Conservation (phyloP, 257 asterid species). For the Penstemon eatonii region DNA sequence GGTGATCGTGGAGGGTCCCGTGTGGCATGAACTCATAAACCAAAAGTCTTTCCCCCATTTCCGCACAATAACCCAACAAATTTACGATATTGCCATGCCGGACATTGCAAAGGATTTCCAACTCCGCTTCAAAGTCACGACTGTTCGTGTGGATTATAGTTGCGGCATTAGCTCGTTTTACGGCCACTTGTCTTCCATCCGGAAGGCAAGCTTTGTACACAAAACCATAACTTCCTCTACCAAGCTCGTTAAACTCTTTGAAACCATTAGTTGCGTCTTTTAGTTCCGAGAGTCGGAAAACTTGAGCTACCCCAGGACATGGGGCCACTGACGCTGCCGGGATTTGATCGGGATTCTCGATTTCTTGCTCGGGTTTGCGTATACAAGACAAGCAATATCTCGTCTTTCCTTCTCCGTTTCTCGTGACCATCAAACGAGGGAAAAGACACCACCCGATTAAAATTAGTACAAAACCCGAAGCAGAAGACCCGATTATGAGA, state of each 20-base stretch:
- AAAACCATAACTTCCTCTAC: slow-evolving; percentile 88
- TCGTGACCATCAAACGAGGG: slow-evolving; percentile 38
- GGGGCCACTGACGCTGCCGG: slow-evolving; percentile 48
- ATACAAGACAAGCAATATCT: slow-evolving; percentile 38
- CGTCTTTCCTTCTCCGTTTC: slow-evolving; percentile 40
- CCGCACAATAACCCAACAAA: slow-evolving; percentile 85
- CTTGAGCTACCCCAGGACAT: slow-evolving; percentile 75
- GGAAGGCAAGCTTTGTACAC: slow-evolving; percentile 83
- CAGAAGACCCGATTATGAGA: slow-evolving; percentile 56
- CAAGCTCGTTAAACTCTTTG: slow-evolving; percentile 95
- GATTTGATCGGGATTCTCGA: slow-evolving; percentile 40
- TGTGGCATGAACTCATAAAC: slow-evolving; percentile 91
- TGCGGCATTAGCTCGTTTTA: slow-evolving; percentile 93
- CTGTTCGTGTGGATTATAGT: slow-evolving; percentile 83
- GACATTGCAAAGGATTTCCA: slow-evolving; percentile 78
- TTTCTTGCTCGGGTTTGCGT: slow-evolving; percentile 35
- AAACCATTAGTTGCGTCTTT: slow-evolving; percentile 94
- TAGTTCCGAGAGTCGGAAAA: slow-evolving; percentile 84
- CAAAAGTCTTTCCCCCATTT: slow-evolving; percentile 92
- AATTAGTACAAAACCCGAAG: slow-evolving; percentile 52
- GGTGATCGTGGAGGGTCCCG: slow-evolving; percentile 93
- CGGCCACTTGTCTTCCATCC: slow-evolving; percentile 91
- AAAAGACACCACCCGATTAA: slow-evolving; percentile 58
- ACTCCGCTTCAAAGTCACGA: slow-evolving; percentile 78
- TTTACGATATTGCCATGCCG: slow-evolving; percentile 80